Evolutionary conservation across 768 basidiomycete species (phyloP).

Genomic region (Tylopilus felleus): DNA sequence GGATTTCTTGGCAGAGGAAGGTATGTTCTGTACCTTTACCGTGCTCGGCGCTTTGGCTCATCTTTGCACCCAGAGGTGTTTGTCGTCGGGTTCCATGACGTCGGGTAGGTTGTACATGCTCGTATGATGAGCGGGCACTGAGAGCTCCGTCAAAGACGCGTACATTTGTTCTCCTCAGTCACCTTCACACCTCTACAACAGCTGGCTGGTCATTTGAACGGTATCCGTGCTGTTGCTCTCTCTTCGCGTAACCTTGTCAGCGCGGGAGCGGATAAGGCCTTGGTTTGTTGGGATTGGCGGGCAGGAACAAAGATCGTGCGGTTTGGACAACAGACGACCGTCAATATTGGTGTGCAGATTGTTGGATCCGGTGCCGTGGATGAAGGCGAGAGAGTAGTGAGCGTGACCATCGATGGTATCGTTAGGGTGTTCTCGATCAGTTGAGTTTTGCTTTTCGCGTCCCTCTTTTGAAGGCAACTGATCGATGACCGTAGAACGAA

Average conservation of each 20-base stretch:
- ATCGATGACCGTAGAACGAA: conserved; percentile 38
- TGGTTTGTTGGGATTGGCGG: conserved; percentile 90
- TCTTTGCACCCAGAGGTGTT: conserved; percentile 61
- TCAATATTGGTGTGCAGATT: conserved; percentile 88
- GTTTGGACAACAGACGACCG: conserved; percentile 90
- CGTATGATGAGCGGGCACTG: background rate
- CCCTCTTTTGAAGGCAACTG: background rate
- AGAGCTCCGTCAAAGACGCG: conserved; percentile 49
- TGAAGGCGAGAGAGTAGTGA: conserved; percentile 82
- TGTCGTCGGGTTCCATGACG: conserved; percentile 90
- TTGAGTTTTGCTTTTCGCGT: conserved; percentile 36
- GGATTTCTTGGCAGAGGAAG: conserved; percentile 80
- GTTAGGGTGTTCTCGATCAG: conserved; percentile 90
- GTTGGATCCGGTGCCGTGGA: conserved; percentile 44
- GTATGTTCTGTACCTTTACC: conserved; percentile 33
- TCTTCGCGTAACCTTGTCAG: conserved; percentile 84
- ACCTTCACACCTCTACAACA: conserved; percentile 84
- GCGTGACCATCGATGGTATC: conserved; percentile 89
- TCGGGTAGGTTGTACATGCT: conserved; percentile 57
- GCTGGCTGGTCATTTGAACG: conserved; percentile 81
- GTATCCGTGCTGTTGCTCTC: conserved; percentile 85
- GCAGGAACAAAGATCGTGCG: conserved; percentile 84
- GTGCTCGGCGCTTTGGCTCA: conserved; percentile 4
- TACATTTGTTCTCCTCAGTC: conserved; percentile 83
- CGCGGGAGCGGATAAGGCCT: conserved; percentile 67